These are phyloP conservation scores for Paracorniculantispora psalliotae DNA, from an alignment of 2,329 filamentous ascomycete species.

Conservation along the genomic window DNA sequence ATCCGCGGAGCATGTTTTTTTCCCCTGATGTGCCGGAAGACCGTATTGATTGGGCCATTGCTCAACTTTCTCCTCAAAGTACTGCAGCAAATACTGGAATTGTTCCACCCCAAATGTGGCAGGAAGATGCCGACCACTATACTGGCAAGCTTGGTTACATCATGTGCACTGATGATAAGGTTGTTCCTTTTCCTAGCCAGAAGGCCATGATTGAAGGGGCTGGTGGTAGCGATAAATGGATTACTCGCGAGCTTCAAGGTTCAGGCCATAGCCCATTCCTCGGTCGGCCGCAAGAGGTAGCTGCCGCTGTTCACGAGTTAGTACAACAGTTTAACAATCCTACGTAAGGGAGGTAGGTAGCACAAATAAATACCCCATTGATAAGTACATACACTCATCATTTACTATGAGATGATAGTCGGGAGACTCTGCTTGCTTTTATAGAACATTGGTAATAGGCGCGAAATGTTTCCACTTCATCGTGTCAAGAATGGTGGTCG, in stretches of 20 bases:
- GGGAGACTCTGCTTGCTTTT: no score
- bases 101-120: conserved; percentile 5
- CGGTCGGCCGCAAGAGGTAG: background rate
- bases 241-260: background rate
- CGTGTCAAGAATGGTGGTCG: no score
- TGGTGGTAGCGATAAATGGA: background rate
- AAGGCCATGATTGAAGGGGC: background rate
- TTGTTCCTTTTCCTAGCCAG: background rate
- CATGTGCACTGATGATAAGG: background rate
- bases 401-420: no score
- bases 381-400: no score
- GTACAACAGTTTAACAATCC: background rate
- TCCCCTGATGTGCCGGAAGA: background rate
- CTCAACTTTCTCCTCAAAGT: background rate
- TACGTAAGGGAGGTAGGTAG: no score
- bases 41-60: background rate
- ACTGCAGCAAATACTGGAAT: background rate
- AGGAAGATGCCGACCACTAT: background rate
- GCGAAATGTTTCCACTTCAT: no score
- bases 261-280: conserved; percentile 7
- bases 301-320: background rate
- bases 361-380: no score
- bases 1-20: background rate
- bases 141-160: background rate
- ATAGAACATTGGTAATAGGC: no score